phyloP scores from a whole-genome alignment of 164 flowering plant genomes.

The Magnolia sinica region DNA sequence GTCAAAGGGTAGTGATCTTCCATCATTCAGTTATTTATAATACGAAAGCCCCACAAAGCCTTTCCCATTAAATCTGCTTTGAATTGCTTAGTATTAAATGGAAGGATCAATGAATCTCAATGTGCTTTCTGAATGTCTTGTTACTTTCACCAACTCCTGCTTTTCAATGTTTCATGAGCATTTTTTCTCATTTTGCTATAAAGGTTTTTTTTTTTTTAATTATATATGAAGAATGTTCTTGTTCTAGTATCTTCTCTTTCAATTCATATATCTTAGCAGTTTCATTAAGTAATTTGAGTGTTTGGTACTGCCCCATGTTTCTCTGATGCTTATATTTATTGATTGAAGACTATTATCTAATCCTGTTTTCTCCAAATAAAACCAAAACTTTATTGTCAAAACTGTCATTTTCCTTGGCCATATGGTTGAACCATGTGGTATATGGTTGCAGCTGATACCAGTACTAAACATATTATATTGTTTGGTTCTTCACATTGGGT shows the following conservation, averaged over 20 bases:
- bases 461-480: background rate
- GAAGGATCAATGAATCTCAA: background rate
- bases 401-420: background rate
- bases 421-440: background rate
- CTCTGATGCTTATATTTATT: background rate
- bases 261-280: background rate
- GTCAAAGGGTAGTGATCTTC: no score
- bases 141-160: background rate
- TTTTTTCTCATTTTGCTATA: background rate
- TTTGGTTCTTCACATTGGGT: background rate
- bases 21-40: no score
- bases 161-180: background rate
- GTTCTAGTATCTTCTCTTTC: background rate
- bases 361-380: background rate
- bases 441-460: background rate
- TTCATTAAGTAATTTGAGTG: background rate
- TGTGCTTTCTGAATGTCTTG: background rate
- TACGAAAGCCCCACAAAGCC: no score
- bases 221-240: background rate
- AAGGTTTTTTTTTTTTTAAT: no score
- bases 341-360: background rate
- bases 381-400: no score
- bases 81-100: no score
- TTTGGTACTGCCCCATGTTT: background rate
- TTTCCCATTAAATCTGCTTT: no score